Evolutionary conservation across 108 stramenopile species (phyloP), one percentile per base, ranked within the genome.

Genomic region (Chaetoceros muelleri): DNA sequence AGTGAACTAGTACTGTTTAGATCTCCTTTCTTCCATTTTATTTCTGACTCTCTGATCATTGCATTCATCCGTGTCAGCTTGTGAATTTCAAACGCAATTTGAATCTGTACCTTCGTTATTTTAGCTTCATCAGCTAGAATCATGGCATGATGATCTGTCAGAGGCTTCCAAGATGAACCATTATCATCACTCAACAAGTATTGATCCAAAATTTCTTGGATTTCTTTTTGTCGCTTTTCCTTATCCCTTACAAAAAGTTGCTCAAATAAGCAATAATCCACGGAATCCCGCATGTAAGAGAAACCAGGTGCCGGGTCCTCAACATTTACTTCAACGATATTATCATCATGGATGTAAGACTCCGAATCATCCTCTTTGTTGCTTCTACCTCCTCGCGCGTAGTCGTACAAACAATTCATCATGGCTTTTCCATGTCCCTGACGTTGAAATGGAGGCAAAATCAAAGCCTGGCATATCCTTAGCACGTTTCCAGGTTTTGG

Each of bases 281-380:
- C 61, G n/a, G 50, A 54, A 57, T 84, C 75, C 21, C 88, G 60
- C 59, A 90, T 48, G 24, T 69, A 60, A 16, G 61, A 67, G 68
- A 85, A 90, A 13, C 65, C 82, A 31, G 77, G 80, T 25, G 82
- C 79, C 23, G 88, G 88, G 53, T 79, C 75, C 68, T 84, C 84
- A 23, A 90, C 88, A 52, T 83, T 79, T 46, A 90, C 64, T 58
- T 85, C 70, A 20, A 75, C 74, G 50, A 87, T 76, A 19, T 69
- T 55, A 50, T 48, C 46, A 8, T 60, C 62, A 0, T 47, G 20
- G 21, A 60, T 49, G 0, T 20, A 44, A 24, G 17, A 3, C 26
- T 34, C 48, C 1, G 23, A 3, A 1, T 34, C 56, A 28, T 59
- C 25, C 3, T 26, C 53, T 46, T 56, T 29, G 16, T 24, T 16